Evolutionary conservation across 306 rosid species (phyloP).

Genomic region (Ziziphus jujuba): DNA sequence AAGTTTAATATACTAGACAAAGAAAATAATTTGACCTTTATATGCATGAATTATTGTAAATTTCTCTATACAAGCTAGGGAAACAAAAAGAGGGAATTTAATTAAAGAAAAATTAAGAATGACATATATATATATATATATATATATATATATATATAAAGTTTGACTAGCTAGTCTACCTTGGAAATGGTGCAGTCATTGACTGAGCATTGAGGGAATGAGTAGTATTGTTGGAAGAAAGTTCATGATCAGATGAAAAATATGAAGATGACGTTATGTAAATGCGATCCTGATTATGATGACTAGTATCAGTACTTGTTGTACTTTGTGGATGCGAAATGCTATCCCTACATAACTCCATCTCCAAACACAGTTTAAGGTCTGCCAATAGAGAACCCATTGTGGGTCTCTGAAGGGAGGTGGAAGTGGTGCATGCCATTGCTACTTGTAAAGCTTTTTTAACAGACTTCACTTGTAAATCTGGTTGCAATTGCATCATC

Average conservation of each 20-base stretch:
- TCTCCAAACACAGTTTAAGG: constrained; percentile 41
- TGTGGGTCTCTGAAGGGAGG: constrained; percentile 49
- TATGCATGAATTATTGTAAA: no score
- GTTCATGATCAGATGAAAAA: neutral
- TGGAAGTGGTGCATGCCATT: constrained; percentile 44
- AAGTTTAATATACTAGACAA: no score
- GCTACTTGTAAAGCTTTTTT: constrained; percentile 51
- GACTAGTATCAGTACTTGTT: no score
- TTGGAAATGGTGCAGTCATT: constrained; percentile 18
- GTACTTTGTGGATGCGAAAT: no score
- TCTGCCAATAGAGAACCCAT: constrained; percentile 51
- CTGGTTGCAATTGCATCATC: constrained; percentile 26
- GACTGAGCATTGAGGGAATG: constrained; percentile 30
- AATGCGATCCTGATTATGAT: no score
- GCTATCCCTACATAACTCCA: constrained; percentile 26
- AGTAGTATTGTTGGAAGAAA: constrained; percentile 3
- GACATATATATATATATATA: no score
- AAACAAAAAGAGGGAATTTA: no score
- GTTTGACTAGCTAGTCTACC: constrained; percentile 9
- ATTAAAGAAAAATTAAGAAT: no score
- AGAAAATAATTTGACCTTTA: no score
- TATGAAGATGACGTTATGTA: no score
- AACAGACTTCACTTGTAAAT: constrained; percentile 34
- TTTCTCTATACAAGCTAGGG: no score
- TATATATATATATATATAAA: no score